phyloP scores from a whole-genome alignment of 768 basidiomycete genomes.

The Termitomyces sp. region DNA sequence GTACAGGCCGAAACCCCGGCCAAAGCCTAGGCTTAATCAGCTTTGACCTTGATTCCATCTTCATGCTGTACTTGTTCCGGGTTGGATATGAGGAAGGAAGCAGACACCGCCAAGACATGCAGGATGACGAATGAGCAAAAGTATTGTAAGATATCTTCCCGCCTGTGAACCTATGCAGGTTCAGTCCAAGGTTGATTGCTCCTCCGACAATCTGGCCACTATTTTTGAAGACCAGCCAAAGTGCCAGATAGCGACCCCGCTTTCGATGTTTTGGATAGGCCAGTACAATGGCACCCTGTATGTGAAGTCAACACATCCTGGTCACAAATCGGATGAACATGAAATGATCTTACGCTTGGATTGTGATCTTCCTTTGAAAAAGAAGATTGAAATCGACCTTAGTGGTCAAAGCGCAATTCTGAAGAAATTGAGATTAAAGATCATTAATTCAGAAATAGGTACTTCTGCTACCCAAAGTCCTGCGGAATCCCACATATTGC shows the following conservation, averaged over 20 bases:
- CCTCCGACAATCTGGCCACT: constrained; percentile 19
- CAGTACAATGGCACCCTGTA: too few relatives aligned
- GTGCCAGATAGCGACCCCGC: constrained; percentile 14
- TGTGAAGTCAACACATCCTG: too few relatives aligned
- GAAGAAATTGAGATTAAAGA: too few relatives aligned
- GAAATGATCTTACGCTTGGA: neutral
- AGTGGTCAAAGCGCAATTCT: too few relatives aligned
- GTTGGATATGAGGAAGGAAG: constrained; percentile 17
- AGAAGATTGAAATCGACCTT: too few relatives aligned
- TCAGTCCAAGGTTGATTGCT: constrained; percentile 14
- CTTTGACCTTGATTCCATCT: neutral
- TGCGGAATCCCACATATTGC: constrained; percentile 16
- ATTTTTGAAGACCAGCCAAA: constrained; percentile 15
- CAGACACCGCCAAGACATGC: constrained; percentile 16
- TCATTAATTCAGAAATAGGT: too few relatives aligned
- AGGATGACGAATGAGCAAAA: constrained; percentile 14
- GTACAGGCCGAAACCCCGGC: constrained; percentile 18
- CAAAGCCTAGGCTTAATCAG: constrained; percentile 18
- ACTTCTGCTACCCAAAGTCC: constrained; percentile 22
- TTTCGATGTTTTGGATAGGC: constrained; percentile 1
- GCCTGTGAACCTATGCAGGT: neutral
- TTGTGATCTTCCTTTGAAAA: too few relatives aligned
- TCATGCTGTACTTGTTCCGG: constrained; percentile 19
- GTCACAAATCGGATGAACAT: neutral
- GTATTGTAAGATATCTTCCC: constrained; percentile 14